Base-by-base conservation (phyloP, 768 basidiomycete genomes). In the Hirschioporus abietinus region DNA sequence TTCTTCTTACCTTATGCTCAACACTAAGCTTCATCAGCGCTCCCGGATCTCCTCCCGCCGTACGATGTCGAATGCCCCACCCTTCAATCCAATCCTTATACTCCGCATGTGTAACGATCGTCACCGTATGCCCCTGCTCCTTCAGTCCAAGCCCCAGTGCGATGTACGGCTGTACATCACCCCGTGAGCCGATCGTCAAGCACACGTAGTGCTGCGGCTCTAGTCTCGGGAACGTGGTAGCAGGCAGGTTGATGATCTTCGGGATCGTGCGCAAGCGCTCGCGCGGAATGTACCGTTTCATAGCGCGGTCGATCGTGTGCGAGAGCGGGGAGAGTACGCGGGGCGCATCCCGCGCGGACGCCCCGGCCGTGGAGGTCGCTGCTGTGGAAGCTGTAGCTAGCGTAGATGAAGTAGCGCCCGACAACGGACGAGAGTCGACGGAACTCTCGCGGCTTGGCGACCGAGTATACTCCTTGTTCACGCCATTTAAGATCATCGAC, bases 21-120 rank as follows among this genome's bases (percentile, higher is more conserved):
- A 81, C 79, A 66, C 79, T 82, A 5, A 89, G 77, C 70, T 88
- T 87, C 88, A 89, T 89, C 72, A 89, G 72, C 1, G 85, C 84
- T 0, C 85, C 87, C 0, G 88, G 88, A 75, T 90, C 88, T 7
- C 88, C 89, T 1, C 88, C 89, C 18, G 88, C 87, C 36, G 82
- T 81, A 27, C 87, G 80, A 74, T 88, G 86, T 42, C 75, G 77
- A 66, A 90, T 78, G 3, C 84, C 86, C 72, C 86, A 89, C 7
- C 84, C 81, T 66, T 81, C 80, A 34, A 89, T 76, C 88, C 88
- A 89, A 0, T 71, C 74, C 69, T 82, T 82, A 72, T 81, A 82
- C 74, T 78, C 75, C 70, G 79, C 76, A 73, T 84, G 83, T 8
- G 83, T 84, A 15, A 84, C 81, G 58, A 84, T 81, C 8, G 82